Base-by-base conservation (phyloP, 768 basidiomycete species). In the Cystoderma amianthinum region DNA sequence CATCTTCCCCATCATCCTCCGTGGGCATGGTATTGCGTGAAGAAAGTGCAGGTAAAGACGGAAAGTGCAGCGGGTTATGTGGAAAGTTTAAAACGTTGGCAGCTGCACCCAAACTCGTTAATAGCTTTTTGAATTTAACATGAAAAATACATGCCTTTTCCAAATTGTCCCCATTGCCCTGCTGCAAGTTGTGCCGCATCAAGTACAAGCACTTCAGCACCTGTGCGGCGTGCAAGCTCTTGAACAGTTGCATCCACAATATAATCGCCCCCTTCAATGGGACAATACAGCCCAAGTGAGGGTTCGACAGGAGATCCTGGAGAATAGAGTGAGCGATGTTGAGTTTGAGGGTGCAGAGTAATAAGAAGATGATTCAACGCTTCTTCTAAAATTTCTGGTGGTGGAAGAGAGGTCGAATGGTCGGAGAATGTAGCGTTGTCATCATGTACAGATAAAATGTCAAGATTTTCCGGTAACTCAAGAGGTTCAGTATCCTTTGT, bases 141-240 rank as follows among this genome's bases (percentile, higher is more conserved):
- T 45, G 22, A 24, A 7, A 38, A 30, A 48, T 43, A 51, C 50
- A 38, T 39, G 83, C 86, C 85, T 72, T 81, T 75, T 19, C 92
- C 91, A 57, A 90, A 90, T 15, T 73, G 68, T 2, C 92, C 92
- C 69, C 81, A 85, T 58, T 89, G 83, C n/a, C 91, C 89, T 3
- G 90, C 82, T 23, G 86, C 90, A 15, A 95, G 67, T 44, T 93
- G 86, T 6, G 83, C 79, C 2, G 84, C 68, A 63, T 97, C 93
- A 38, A 97, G 56, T 11, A 92, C 76, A 6, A 94, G 69, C 9
- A 96, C 81, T 47, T 96, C 94, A 15, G 90, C 76, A 19, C 74
- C 78, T 2, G 82, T 78, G 40, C 74, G 72, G 36, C 74, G 71
- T 4, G 88, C 90, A 47, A 94, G 62, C 56, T 89, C 85, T 28